A percentile compares a stretch with the other conserved stretches of the same genome.
phyloP scores from a whole-genome alignment of 108 stramenopile species.

The Fragilaria radians region DNA sequence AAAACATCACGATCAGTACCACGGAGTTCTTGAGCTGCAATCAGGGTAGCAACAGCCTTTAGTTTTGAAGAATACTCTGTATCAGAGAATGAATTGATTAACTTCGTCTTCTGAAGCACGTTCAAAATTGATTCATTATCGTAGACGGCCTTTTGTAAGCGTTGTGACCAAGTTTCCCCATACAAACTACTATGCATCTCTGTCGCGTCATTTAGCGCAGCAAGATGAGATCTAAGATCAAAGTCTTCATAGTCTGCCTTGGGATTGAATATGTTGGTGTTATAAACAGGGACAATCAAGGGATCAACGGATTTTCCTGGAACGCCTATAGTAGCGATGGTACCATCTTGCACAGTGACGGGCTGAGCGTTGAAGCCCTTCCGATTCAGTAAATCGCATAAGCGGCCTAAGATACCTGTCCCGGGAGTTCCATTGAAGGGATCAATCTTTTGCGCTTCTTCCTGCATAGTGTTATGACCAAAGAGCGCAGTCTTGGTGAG shows the following conservation, averaged over 20 bases:
- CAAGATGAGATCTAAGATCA: conserved; percentile 15
- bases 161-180: conserved; percentile 31
- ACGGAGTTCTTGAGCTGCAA: conserved; percentile 2
- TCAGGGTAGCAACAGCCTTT: conserved; percentile 6
- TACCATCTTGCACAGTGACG: background rate
- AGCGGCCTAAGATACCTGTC: conserved; percentile 26
- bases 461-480: too few species aligned
- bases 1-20: conserved; percentile 10
- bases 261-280: background rate
- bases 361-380: background rate
- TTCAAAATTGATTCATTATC: conserved; percentile 13
- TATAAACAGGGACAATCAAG: background rate
- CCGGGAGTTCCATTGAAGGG: conserved; percentile 17
- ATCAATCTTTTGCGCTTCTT: too few species aligned
- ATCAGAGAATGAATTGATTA: background rate
- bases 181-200: conserved; percentile 20
- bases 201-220: conserved; percentile 15
- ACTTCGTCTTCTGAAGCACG: background rate
- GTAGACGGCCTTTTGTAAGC: conserved; percentile 23
- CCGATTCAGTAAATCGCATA: conserved; percentile 22
- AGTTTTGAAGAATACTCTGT: conserved; percentile 8
- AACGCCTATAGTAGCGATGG: background rate
- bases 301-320: background rate
- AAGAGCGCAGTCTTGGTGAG: conserved; percentile 21
- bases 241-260: background rate